Evolutionary conservation across 106 monocot species (phyloP).

Genomic region (Amphibolis antarctica): DNA sequence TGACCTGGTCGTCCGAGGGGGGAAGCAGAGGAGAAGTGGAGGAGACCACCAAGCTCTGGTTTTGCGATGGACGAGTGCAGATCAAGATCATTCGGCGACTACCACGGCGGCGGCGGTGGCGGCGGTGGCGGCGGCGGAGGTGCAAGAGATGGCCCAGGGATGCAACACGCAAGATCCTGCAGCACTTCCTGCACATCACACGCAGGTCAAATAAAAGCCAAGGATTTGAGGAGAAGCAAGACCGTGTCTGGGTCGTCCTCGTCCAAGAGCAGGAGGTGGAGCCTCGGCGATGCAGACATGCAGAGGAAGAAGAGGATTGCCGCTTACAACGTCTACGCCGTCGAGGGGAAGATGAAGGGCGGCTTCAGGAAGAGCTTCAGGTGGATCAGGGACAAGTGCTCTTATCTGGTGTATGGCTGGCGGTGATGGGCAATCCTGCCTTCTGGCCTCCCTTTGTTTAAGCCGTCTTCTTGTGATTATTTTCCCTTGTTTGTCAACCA

Average conservation of each 20-base stretch:
- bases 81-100: slow-evolving; percentile 36
- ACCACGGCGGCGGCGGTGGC: slow-evolving; percentile 24
- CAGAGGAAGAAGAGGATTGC: slow-evolving; percentile 72
- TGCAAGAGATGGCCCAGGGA: slow-evolving; percentile 1
- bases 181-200: slow-evolving; percentile 26
- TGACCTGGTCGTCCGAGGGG: no score
- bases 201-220: not conserved
- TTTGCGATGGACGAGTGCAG: slow-evolving; percentile 37
- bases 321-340: slow-evolving; percentile 50
- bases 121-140: slow-evolving; percentile 10
- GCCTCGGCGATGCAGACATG: slow-evolving; percentile 44
- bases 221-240: slow-evolving; percentile 25
- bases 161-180: slow-evolving; percentile 28
- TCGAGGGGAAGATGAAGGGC: slow-evolving; percentile 63
- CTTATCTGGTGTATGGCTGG: slow-evolving; percentile 36
- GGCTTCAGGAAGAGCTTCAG: slow-evolving; percentile 51
- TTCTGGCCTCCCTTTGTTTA: not conserved
- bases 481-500: not conserved
- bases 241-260: slow-evolving; percentile 7
- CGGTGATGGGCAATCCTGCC: not conserved
- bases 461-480: not conserved
- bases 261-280: slow-evolving; percentile 16
- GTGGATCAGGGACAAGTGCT: slow-evolving; percentile 55
- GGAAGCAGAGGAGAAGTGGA: not conserved
- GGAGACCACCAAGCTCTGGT: not conserved